Evolutionary conservation across 805 yeast species (phyloP).

Genomic region (Scheffersomyces amazonensis): DNA sequence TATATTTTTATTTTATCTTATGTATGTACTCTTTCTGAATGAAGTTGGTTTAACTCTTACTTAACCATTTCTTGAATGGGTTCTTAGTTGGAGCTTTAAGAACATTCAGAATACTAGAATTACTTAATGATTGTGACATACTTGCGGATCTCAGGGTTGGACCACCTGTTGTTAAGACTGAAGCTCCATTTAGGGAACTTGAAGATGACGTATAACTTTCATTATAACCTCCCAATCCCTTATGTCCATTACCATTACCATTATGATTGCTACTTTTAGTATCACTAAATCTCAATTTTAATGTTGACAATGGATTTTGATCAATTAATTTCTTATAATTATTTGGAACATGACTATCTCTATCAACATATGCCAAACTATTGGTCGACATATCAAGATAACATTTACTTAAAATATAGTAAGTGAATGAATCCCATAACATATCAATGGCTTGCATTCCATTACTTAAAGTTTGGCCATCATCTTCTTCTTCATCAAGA

Average conservation of each 20-base stretch:
- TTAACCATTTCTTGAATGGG: conserved; percentile 41
- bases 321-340: conserved; percentile 27
- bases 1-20: too few species aligned
- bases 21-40: too few species aligned
- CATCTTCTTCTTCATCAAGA: not conserved
- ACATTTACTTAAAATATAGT: conserved; percentile 25
- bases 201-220: too few species aligned
- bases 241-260: not conserved
- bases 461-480: conserved; percentile 1
- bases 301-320: conserved; percentile 23
- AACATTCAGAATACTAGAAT: conserved; percentile 20
- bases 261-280: not conserved
- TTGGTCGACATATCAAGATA: conserved; percentile 31
- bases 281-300: conserved; percentile 30
- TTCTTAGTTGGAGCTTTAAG: conserved; percentile 25
- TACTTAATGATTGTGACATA: conserved; percentile 12
- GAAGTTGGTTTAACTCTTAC: conserved; percentile 13
- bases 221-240: too few species aligned
- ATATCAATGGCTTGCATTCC: conserved; percentile 11
- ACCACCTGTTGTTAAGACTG: too few species aligned
- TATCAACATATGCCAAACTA: conserved; percentile 28
- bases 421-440: conserved; percentile 36
- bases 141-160: too few species aligned
- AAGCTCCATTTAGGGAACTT: too few species aligned
- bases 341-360: conserved; percentile 15